Evolutionary conservation across 495 filamentous ascomycete species (phyloP), one percentile per base, ranked within the genome.

Genomic region (Penicillium maclennaniae): DNA sequence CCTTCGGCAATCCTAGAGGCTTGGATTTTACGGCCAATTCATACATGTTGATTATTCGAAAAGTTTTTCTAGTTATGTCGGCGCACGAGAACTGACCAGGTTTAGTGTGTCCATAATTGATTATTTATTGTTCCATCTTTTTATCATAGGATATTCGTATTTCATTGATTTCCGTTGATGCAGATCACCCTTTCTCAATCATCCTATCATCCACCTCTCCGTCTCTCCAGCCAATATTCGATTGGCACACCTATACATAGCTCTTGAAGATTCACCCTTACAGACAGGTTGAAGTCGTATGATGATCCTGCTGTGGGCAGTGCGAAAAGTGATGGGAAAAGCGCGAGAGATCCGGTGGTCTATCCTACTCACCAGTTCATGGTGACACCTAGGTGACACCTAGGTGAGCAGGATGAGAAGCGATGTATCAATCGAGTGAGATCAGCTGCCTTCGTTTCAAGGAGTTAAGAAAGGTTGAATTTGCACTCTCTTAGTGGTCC

Each of bases 181-280:
- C 5, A 23, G 2, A 31, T 6, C 9, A 16, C 34, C 20, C 12
- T 25, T 17, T 31, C 12, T 27, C 1, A 12, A 8, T 23, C 36
- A 50, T 25, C 21, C 17, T 50, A 50, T 7, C 45, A 75, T 59
- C 57, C 58, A 64, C 27, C 31, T 45, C 53, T 68, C 61, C 49
- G 70, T 27, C 37, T 52, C 60, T 25, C 34, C 53, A 4, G 73
- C 69, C 46, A 79, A 43, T 16, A 73, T 63, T 47, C 66, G 43
- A 68, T 79, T 75, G 7, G 69, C 60, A 56, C n/a, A n/a, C n/a
- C n/a, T n/a, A n/a, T n/a, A n/a, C n/a, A n/a, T n/a, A n/a, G n/a
- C 41, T 59, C 56, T 34, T 50, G 51, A 45, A 74, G 74, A 43
- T 77, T 66, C 21, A 58, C 64, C n/a, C n/a, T n/a, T n/a, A n/a